phyloP scores from a whole-genome alignment of 2,329 filamentous ascomycete genomes.

The Myriangium duriaei region DNA sequence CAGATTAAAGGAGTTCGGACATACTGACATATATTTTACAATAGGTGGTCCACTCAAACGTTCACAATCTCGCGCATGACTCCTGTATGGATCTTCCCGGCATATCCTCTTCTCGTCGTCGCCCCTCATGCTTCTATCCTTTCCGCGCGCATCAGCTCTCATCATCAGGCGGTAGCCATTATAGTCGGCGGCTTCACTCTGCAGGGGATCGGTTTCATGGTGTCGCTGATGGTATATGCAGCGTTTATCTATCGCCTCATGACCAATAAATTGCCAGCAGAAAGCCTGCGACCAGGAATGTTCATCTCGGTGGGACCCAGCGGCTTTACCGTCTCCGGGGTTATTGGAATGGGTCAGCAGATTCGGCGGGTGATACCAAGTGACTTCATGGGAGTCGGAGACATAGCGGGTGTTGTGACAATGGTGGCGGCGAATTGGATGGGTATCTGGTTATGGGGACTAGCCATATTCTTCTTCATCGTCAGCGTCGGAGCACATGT shows the following conservation, averaged over 20 bases:
- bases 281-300: constrained; percentile 67
- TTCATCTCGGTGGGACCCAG: constrained; percentile 73
- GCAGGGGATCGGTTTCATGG: constrained; percentile 52
- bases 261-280: constrained; percentile 72
- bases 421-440: constrained; percentile 48
- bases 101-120: constrained; percentile 66
- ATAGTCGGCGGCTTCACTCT: constrained; percentile 48
- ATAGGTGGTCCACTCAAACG: constrained; percentile 50
- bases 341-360: constrained; percentile 45
- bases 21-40: constrained; percentile 12
- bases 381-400: constrained; percentile 44
- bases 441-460: constrained; percentile 67
- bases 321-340: constrained; percentile 52
- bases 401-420: constrained; percentile 42
- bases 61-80: constrained; percentile 75
- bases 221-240: constrained; percentile 67
- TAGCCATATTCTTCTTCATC: constrained; percentile 77
- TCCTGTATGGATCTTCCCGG: constrained; percentile 77
- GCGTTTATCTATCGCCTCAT: constrained; percentile 78
- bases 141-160: constrained; percentile 33
- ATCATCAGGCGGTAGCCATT: constrained; percentile 35
- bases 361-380: constrained; percentile 36
- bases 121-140: constrained; percentile 58
- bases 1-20: too few relatives aligned
- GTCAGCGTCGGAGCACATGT: constrained; percentile 65